Evolutionary conservation across 2,329 filamentous ascomycete genomes (phyloP).

Genomic region (Sclerotinia borealis): DNA sequence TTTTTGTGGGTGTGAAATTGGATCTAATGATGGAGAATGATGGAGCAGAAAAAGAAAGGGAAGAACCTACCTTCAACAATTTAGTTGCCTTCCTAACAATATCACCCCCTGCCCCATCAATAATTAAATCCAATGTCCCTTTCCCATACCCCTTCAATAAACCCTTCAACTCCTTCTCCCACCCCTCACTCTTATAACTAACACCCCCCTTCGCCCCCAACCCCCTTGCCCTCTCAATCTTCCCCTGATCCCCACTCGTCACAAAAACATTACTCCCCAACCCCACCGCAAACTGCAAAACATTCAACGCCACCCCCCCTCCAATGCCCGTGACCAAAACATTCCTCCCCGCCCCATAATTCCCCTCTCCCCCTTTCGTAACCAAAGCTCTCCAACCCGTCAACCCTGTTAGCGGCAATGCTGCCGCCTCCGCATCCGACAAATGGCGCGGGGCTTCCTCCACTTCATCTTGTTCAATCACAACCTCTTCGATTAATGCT

Average conservation of each 20-base stretch:
- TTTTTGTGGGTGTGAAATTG: background rate
- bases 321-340: constrained; percentile 87
- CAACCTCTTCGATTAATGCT: constrained; percentile 67
- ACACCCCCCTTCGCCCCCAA: constrained; percentile 81
- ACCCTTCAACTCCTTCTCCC: constrained; percentile 69
- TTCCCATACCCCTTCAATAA: constrained; percentile 55
- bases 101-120: constrained; percentile 88
- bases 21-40: background rate
- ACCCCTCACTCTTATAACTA: constrained; percentile 68
- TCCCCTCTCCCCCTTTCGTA: constrained; percentile 60
- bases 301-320: constrained; percentile 82
- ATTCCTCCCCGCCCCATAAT: constrained; percentile 60
- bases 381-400: constrained; percentile 85
- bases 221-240: constrained; percentile 62
- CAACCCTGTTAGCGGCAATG: constrained; percentile 64
- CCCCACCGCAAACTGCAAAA: constrained; percentile 71
- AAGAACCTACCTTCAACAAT: constrained; percentile 56
- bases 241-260: constrained; percentile 53
- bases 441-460: constrained; percentile 72
- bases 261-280: constrained; percentile 43
- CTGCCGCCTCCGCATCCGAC: constrained; percentile 67
- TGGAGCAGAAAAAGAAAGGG: background rate
- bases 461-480: constrained; percentile 64
- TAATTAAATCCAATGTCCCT: constrained; percentile 70
- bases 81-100: constrained; percentile 62